phyloP scores from a whole-genome alignment of 768 basidiomycete species.

The Amanita exitialis region DNA sequence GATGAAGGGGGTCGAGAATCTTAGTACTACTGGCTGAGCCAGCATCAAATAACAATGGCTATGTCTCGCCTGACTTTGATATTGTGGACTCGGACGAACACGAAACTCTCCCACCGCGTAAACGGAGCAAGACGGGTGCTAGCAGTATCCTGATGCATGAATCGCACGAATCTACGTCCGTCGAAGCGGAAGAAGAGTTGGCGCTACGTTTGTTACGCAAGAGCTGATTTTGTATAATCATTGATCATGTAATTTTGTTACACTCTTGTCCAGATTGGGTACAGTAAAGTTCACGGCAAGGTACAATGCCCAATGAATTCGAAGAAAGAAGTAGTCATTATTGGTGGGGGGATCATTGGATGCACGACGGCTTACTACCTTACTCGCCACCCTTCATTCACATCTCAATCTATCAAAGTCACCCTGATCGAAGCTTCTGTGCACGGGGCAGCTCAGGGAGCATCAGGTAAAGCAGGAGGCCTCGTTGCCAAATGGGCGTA shows the following conservation, averaged over 20 bases:
- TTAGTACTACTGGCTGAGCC: slow-evolving; percentile 26
- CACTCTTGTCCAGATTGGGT: too few species aligned
- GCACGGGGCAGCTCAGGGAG: slow-evolving; percentile 62
- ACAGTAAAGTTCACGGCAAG: too few species aligned
- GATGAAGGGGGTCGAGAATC: slow-evolving; percentile 21
- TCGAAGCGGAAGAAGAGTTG: slow-evolving; percentile 12
- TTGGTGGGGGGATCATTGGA: slow-evolving; percentile 85
- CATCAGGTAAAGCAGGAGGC: slow-evolving; percentile 79
- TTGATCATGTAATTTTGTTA: neutral
- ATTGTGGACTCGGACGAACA: slow-evolving; percentile 25
- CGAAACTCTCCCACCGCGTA: slow-evolving; percentile 23
- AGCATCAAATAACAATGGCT: slow-evolving; percentile 42
- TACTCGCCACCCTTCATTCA: slow-evolving; percentile 42
- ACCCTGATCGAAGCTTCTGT: slow-evolving; percentile 67
- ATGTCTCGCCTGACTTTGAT: slow-evolving; percentile 65
- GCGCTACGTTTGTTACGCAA: slow-evolving; percentile 2
- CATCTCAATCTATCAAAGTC: slow-evolving; percentile 28
- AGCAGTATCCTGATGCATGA: neutral
- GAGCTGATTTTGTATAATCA: neutral
- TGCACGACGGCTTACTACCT: slow-evolving; percentile 79
- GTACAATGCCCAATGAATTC: neutral
- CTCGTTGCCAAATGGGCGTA: slow-evolving; percentile 84
- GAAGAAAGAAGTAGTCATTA: slow-evolving; percentile 50
- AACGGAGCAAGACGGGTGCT: slow-evolving; percentile 11
- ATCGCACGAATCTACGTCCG: slow-evolving; percentile 2